Base-by-base conservation (phyloP, 345 rosid genomes). In the Rubroshorea leprosula region DNA sequence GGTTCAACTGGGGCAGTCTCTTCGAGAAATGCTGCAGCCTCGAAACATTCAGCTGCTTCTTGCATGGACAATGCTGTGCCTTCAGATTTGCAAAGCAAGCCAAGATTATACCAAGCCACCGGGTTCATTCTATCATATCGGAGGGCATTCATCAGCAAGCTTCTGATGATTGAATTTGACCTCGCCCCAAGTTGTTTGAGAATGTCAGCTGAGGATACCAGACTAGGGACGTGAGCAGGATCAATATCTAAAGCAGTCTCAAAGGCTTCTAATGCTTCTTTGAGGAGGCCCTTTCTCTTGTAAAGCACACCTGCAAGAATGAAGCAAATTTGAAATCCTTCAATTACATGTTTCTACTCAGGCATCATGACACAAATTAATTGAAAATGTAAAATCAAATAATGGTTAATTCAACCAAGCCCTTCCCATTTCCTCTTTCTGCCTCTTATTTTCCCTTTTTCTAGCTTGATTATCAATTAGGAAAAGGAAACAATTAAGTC, bases 61-160 rank as follows among this genome's bases (percentile, higher is more conserved):
- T 44, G 60, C 46, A 55, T 25, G 1, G 84, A 73, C 0, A 80
- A 76, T 19, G 76, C 38, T 0, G 83, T 68, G 14, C 73, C 79
- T 72, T 76, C 83, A 0, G 69, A 64, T 68, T 62, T 72, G 58
- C 71, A 73, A 57, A 86, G 72, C 61, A 78, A 72, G 20, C 89
- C 96, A 13, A 89, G 87, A 67, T 76, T 80, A 67, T 80, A 78
- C 96, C 96, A 89, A 38, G 94, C 89, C 9, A 68, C 66, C n/a
- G 74, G 69, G 55, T 83, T 89, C 73, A 74, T 64, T 65, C 78
- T 74, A 67, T 89, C 94, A 2, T 78, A 65, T 57, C 71, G 60
- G 13, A 83, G 73, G 53, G 96, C 96, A 24, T 76, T 87, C 67
- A 81, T 82, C 61, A 89, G 61, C 63, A 80, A 76, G 75, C 87